A percentile compares a stretch with the other conserved stretches of the same genome.
These are phyloP conservation scores for Candida ipomoeae DNA, from an alignment of 805 yeast species.

Conservation along the genomic window DNA sequence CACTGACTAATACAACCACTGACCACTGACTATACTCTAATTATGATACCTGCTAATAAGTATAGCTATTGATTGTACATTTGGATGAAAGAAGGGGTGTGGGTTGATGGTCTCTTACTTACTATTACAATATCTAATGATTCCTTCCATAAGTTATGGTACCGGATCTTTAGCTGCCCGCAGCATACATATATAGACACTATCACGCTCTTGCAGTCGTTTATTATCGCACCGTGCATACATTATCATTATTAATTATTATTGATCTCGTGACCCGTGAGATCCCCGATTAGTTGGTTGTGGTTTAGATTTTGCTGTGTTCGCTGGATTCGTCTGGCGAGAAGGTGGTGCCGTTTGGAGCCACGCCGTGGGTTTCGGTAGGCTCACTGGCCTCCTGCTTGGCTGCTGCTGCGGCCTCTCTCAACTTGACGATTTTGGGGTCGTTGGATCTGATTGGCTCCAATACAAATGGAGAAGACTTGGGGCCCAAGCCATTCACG, in stretches of 20 bases:
- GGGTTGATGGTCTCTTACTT: too few species aligned
- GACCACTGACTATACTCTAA: too few species aligned
- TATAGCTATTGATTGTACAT: too few species aligned
- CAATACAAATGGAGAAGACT: conserved; percentile 50
- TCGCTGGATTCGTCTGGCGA: conserved; percentile 14
- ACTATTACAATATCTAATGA: too few species aligned
- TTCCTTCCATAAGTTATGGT: too few species aligned
- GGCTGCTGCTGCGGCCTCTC: conserved; percentile 21
- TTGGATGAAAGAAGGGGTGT: too few species aligned
- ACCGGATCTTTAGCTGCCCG: too few species aligned
- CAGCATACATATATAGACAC: too few species aligned
- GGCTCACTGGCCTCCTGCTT: conserved; percentile 8
- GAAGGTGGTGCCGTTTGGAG: conserved; percentile 13
- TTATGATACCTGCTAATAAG: too few species aligned
- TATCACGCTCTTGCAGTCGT: too few species aligned
- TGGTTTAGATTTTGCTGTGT: conserved; percentile 11
- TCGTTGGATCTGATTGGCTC: conserved; percentile 71
- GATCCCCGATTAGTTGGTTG: background rate
- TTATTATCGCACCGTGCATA: too few species aligned
- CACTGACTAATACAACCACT: too few species aligned
- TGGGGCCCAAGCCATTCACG: conserved; percentile 25
- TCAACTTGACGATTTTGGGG: conserved; percentile 34
- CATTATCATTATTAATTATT: background rate
- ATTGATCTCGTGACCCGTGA: conserved; percentile 1
- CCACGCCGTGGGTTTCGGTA: conserved; percentile 10